Conservation (phyloP, 2,329 filamentous ascomycete species). For the Alternaria rosae region DNA sequence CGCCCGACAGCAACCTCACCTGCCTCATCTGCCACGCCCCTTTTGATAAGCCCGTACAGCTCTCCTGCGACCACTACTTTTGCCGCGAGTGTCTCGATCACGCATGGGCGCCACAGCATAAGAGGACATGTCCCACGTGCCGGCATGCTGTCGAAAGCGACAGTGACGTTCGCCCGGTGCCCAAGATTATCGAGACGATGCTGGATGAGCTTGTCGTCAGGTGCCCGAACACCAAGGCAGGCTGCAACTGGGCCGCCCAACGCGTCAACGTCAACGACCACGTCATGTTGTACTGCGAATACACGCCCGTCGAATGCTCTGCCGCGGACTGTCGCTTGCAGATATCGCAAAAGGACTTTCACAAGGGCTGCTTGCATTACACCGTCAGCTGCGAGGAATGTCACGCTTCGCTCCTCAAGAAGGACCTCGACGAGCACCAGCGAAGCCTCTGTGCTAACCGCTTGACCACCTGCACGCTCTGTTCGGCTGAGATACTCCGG, state of each 20-base stretch:
- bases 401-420: conserved; percentile 61
- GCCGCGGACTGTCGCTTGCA: conserved; percentile 58
- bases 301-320: conserved; percentile 62
- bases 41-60: conserved; percentile 64
- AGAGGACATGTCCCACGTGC: conserved; percentile 64
- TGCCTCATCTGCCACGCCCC: conserved; percentile 71
- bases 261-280: conserved; percentile 66
- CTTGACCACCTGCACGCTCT: conserved; percentile 53
- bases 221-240: conserved; percentile 63
- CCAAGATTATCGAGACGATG: conserved; percentile 66
- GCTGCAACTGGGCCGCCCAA: conserved; percentile 62
- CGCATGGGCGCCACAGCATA: conserved; percentile 43
- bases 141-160: conserved; percentile 54
- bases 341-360: conserved; percentile 63
- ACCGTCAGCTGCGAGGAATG: conserved; percentile 62
- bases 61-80: conserved; percentile 70
- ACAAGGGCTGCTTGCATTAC: conserved; percentile 63
- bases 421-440: conserved; percentile 60
- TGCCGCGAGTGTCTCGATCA: conserved; percentile 65
- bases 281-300: conserved; percentile 67
- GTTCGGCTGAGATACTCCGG: conserved; percentile 51
- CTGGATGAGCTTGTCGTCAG: conserved; percentile 67
- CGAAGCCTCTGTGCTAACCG: conserved; percentile 60
- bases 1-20: conserved; percentile 67
- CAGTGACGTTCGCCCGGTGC: conserved; percentile 50